These are phyloP conservation scores for Lactarius hengduanensis DNA, from an alignment of 768 basidiomycete genomes.

Conservation along the genomic window DNA sequence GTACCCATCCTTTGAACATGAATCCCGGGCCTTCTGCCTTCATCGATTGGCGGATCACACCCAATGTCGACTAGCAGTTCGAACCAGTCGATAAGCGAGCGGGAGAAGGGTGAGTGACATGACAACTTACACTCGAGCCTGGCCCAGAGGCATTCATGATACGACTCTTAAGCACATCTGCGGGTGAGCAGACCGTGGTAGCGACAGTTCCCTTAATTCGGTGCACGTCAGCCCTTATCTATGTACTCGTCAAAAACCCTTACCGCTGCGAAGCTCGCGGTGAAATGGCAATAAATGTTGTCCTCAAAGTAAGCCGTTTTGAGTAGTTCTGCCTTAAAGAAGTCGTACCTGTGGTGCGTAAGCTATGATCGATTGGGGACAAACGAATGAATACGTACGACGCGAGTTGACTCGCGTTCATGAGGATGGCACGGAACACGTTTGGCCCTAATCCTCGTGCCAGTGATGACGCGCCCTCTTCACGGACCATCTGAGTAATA, in stretches of 20 bases:
- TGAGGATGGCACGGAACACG: constrained; percentile 79
- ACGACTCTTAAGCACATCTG: constrained; percentile 84
- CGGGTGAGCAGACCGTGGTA: constrained; percentile 86
- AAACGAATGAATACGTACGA: constrained; percentile 51
- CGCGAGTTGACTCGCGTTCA: constrained; percentile 92
- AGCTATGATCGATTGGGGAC: not conserved
- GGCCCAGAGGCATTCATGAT: constrained; percentile 89
- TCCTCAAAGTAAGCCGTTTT: constrained; percentile 72
- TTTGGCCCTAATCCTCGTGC: constrained; percentile 80
- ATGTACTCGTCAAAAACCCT: constrained; percentile 31
- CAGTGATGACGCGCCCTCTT: constrained; percentile 79
- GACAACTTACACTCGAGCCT: constrained; percentile 61
- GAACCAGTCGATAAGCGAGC: not conserved
- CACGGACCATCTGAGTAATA: constrained; percentile 68
- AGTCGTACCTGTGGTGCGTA: constrained; percentile 64
- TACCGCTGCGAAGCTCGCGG: constrained; percentile 84
- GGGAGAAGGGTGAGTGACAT: not conserved
- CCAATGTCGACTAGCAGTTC: constrained; percentile 59
- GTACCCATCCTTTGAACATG: constrained; percentile 93
- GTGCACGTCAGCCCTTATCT: not conserved
- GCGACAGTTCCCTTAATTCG: constrained; percentile 72
- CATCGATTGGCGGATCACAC: constrained; percentile 65
- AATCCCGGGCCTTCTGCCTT: constrained; percentile 79
- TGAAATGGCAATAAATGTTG: constrained; percentile 80
- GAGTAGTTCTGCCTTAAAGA: constrained; percentile 83